Evolutionary conservation across 2,329 filamentous ascomycete genomes (phyloP), one percentile per base, ranked within the genome.

Genomic region (Trichoderma semiorbis): DNA sequence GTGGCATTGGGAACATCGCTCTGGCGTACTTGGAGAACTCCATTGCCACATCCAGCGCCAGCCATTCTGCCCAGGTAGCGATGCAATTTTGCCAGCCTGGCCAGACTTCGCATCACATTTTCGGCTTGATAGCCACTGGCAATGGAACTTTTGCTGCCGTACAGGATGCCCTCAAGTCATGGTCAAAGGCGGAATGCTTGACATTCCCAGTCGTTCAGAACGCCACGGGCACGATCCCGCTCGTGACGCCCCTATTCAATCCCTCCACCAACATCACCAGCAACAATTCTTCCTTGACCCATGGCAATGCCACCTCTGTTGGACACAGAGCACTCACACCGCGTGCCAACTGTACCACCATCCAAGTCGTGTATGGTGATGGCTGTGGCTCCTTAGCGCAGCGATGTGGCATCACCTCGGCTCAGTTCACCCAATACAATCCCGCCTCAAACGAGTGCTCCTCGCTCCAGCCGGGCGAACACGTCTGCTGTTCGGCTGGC

Each of bases 401-500:
- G 26, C 14, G 28, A n/a, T 58, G 55, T 58, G 26, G 55, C 55
- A 58, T 58, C 28, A 58, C 55, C 26, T 14, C 55, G 28, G 55
- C 55, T 16, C 24, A 58, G 55, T 58, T 58, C 62, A 78, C 73
- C 18, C 79, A 81, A 65, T 83, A 79, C 74, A 85, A 86, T 73
- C 77, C 47, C 78, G 82, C 16, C 53, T 67, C 2, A 62, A 69
- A 60, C 47, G 39, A 43, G n/a, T 84, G 82, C 68, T 74, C 77
- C 2, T 78, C 72, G 0, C 77, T 86, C 1, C 68, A 69, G 6
- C 74, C 76, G 0, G 78, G 78, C 24, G 77, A 83, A 73, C 77
- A 74, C 55, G 80, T 83, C 0, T 84, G 82, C 75, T 84, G 82
- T 71, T 78, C 77, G 11, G 34, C 75, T 1, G 83, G 83, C 3